Conservation (phyloP, 148 eudicot genomes). For the Dysphania ambrosioides region DNA sequence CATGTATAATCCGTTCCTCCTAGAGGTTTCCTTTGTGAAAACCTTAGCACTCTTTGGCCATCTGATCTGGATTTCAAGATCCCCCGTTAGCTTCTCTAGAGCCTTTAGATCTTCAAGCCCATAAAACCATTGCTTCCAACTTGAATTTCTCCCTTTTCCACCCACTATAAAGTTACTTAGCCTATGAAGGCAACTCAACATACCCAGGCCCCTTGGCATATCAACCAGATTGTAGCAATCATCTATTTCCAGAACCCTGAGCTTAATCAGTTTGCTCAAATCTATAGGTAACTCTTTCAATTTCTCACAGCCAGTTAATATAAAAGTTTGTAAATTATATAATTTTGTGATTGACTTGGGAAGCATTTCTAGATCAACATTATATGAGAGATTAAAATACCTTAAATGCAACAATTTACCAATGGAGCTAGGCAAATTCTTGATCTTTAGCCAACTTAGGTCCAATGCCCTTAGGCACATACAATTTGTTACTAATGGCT, state of each 20-base stretch:
- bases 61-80: background rate
- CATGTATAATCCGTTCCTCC: background rate
- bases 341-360: background rate
- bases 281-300: slow-evolving; percentile 1
- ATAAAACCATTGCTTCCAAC: background rate
- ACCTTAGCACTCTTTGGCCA: background rate
- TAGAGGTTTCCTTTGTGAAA: background rate
- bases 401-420: slow-evolving; percentile 4
- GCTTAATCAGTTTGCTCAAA: background rate
- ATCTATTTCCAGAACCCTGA: background rate
- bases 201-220: background rate
- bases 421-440: background rate
- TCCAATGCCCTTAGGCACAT: background rate
- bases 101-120: background rate
- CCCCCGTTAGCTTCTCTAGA: background rate
- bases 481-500: slow-evolving; percentile 1
- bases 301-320: background rate
- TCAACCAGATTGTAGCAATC: background rate
- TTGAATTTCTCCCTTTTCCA: background rate
- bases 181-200: background rate
- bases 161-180: background rate
- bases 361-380: background rate
- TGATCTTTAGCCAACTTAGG: background rate
- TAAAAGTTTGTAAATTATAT: background rate
- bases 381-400: background rate